Base-by-base conservation (phyloP, 345 rosid genomes). In the Rhodomyrtus tomentosa region DNA sequence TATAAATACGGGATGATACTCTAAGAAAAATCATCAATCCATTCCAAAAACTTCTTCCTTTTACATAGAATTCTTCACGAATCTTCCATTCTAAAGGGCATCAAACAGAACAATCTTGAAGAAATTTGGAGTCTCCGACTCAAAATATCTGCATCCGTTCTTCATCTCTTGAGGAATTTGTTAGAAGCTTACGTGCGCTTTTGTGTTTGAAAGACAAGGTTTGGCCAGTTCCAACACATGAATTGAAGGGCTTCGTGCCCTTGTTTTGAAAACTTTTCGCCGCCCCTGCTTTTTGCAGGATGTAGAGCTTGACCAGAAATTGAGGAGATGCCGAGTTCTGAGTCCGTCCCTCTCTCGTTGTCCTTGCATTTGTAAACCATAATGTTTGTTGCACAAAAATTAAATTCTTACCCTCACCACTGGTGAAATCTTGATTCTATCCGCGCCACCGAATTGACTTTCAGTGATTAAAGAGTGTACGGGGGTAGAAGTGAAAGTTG, bases 61-160 rank as follows among this genome's bases (percentile, higher is more conserved):
- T n/a, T n/a, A n/a, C n/a, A n/a, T n/a, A n/a, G n/a, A n/a, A n/a
- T n/a, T n/a, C n/a, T n/a, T n/a, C n/a, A n/a, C n/a, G n/a, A n/a
- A n/a, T 24, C 54, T 86, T 20, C 83, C 54, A 25, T 83, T 50
- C 38, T 49, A 81, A 6, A 83, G 22, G 24, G 55, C 25, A 18
- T 80, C 68, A 16, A 59, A 42, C 27, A 86, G 81, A 58, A 82
- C 55, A 32, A 86, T 74, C 83, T 83, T 82, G 82, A 86, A 82
- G 59, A 86, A 83, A 24, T 83, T 80, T 4, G 80, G 87, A 21
- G 84, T 48, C 38, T 38, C 22, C 40, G 86, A 25, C 82, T 80
- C 55, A 80, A 80, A 80, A 15, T 49, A 49, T 59, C 73, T 6
- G 18, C 10, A 20, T 59, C 21, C 38, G 21, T 27, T 32, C 40